Evolutionary conservation across 306 rosid species (phyloP).

Genomic region (Ochetophila trinervis): DNA sequence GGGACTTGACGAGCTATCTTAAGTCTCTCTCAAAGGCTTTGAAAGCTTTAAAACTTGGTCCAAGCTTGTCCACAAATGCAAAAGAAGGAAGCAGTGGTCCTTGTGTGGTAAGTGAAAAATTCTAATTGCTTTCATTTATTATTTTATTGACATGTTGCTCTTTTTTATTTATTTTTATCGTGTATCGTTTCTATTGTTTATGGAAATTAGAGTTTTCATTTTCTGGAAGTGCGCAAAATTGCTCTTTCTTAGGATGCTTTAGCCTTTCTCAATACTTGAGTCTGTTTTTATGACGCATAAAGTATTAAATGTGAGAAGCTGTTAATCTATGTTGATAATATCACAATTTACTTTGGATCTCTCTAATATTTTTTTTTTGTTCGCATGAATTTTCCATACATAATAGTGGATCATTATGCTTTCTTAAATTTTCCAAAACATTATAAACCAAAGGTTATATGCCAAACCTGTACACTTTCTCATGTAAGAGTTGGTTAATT

Average conservation of each 20-base stretch:
- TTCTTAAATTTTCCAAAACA: too few relatives aligned
- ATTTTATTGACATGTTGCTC: not conserved
- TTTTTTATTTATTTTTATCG: not conserved
- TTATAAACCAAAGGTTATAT: too few relatives aligned
- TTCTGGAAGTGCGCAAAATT: not conserved
- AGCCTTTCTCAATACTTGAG: not conserved
- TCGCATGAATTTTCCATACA: too few relatives aligned
- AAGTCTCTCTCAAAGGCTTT: conserved; percentile 94
- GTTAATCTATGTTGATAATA: too few relatives aligned
- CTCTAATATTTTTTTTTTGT: too few relatives aligned
- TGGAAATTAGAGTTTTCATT: not conserved
- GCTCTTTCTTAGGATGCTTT: not conserved
- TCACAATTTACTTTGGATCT: too few relatives aligned
- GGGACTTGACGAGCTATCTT: conserved; percentile 95
- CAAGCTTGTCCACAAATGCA: conserved; percentile 61
- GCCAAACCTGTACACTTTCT: too few relatives aligned
- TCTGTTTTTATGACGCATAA: not conserved
- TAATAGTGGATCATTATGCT: too few relatives aligned
- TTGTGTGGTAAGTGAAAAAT: conserved; percentile 59
- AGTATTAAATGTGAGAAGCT: not conserved
- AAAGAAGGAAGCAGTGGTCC: conserved; percentile 84
- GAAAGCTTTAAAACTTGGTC: conserved; percentile 78
- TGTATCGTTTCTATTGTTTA: not conserved
- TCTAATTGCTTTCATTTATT: not conserved
- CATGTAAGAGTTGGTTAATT: too few relatives aligned